Conservation (phyloP, 1,284 basidiomycete species). For the Ceratorhiza oryzae-sativae region DNA sequence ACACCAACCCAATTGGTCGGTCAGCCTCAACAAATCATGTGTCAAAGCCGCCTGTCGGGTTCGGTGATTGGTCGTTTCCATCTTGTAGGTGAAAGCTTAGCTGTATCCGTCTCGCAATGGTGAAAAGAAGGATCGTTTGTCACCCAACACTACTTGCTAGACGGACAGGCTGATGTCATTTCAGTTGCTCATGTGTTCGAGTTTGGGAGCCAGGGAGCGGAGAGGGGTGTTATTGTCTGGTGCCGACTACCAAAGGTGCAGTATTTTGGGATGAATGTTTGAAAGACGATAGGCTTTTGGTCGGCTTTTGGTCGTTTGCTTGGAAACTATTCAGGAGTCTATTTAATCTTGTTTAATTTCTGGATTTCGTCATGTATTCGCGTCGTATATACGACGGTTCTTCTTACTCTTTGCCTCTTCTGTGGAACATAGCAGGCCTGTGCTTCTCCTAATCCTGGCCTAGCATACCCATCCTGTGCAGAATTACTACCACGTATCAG, state of each 20-base stretch:
- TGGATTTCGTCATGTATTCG: background rate
- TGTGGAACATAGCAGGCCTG: background rate
- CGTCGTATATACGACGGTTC: background rate
- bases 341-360: background rate
- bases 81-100: conserved; percentile 7
- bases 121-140: conserved; percentile 9
- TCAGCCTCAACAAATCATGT: conserved; percentile 1
- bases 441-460: background rate
- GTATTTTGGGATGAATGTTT: conserved; percentile 9
- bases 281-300: background rate
- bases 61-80: conserved; percentile 16
- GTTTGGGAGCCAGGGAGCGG: background rate
- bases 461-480: background rate
- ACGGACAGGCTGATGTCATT: conserved; percentile 25
- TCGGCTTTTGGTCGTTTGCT: background rate
- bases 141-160: conserved; percentile 18
- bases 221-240: conserved; percentile 26
- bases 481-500: background rate
- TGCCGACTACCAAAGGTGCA: conserved; percentile 27
- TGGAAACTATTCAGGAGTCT: background rate
- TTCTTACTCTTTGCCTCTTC: background rate
- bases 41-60: background rate
- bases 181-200: conserved; percentile 27
- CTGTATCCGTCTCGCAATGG: conserved; percentile 15
- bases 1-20: conserved; percentile 20